Conservation (phyloP, 1,284 basidiomycete species). For the Malassezia vespertilionis region DNA sequence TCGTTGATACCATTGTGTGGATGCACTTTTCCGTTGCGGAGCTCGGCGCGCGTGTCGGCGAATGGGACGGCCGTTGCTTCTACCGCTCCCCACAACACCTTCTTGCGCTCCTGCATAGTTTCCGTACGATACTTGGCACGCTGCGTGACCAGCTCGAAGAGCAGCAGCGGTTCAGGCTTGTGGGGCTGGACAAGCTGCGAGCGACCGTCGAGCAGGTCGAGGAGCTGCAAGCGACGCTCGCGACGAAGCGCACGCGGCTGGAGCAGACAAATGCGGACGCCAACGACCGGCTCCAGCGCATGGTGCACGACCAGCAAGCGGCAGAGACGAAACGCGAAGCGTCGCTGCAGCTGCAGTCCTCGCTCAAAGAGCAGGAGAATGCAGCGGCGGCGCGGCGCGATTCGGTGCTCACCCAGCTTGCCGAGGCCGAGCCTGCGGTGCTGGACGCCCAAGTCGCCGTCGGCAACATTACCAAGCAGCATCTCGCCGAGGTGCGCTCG, state of each 20-base stretch:
- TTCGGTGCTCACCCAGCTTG: slow-evolving; percentile 87
- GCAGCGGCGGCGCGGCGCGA: slow-evolving; percentile 75
- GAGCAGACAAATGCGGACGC: slow-evolving; percentile 87
- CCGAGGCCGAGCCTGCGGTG: slow-evolving; percentile 94
- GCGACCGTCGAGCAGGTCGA: slow-evolving; percentile 70
- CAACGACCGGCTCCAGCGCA: slow-evolving; percentile 90
- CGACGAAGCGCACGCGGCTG: slow-evolving; percentile 82
- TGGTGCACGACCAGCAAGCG: slow-evolving; percentile 97
- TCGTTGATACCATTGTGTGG: slow-evolving; percentile 84
- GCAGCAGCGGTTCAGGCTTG: slow-evolving; percentile 94
- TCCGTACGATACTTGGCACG: slow-evolving; percentile 87
- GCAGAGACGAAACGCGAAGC: slow-evolving; percentile 95
- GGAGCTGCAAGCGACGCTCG: slow-evolving; percentile 85
- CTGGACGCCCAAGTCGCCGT: slow-evolving; percentile 88
- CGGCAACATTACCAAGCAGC: slow-evolving; percentile 91
- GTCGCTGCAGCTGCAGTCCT: slow-evolving; percentile 88
- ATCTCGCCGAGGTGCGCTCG: slow-evolving; percentile 89
- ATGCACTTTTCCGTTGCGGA: slow-evolving; percentile 83
- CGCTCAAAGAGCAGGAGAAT: slow-evolving; percentile 78
- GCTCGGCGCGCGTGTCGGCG: slow-evolving; percentile 76
- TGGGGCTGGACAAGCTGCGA: slow-evolving; percentile 89
- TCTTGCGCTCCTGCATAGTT: slow-evolving; percentile 96
- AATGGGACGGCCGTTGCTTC: slow-evolving; percentile 82
- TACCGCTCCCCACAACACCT: slow-evolving; percentile 98
- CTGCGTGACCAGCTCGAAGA: slow-evolving; percentile 98